These are phyloP conservation scores for Rhizopogon salebrosus DNA, from an alignment of 768 basidiomycete species.

Conservation along the genomic window DNA sequence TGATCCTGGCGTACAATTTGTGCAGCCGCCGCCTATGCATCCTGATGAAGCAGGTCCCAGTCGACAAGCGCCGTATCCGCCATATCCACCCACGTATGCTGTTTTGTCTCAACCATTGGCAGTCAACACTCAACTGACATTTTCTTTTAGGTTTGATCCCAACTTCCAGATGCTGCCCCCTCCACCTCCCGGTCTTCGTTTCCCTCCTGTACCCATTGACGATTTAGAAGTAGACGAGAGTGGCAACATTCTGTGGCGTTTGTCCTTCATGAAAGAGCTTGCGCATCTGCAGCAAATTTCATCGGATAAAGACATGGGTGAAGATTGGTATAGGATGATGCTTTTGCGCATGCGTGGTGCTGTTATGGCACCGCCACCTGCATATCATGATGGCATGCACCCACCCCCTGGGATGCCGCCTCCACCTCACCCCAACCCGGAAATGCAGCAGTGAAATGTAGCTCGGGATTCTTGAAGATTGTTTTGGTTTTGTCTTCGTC, in stretches of 20 bases:
- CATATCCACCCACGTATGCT: constrained; percentile 50
- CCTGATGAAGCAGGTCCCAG: constrained; percentile 59
- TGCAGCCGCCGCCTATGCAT: constrained; percentile 46
- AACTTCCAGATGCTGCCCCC: constrained; percentile 62
- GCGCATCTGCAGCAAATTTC: constrained; percentile 71
- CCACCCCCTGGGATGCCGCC: constrained; percentile 32
- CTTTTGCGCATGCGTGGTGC: constrained; percentile 70
- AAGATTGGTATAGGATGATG: constrained; percentile 88
- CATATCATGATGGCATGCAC: constrained; percentile 32
- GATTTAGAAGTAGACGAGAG: constrained; percentile 74
- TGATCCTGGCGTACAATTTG: constrained; percentile 53
- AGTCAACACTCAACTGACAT: constrained; percentile 1
- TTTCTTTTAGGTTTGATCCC: constrained; percentile 59
- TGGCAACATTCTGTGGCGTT: constrained; percentile 76
- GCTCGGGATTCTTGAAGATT: constrained; percentile 3
- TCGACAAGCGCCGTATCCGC: constrained; percentile 53
- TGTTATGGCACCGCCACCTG: constrained; percentile 47
- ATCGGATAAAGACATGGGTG: constrained; percentile 73
- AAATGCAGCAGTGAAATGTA: constrained; percentile 22
- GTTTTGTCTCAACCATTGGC: background rate
- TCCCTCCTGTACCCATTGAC: constrained; percentile 64
- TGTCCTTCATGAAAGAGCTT: constrained; percentile 78
- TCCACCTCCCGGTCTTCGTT: constrained; percentile 50
- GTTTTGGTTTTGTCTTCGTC: background rate
- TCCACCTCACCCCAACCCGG: constrained; percentile 29